Evolutionary conservation across 78 protist genomes (phyloP), one percentile per base, ranked within the genome.

Genomic region (Creolimax fragrantissima): DNA sequence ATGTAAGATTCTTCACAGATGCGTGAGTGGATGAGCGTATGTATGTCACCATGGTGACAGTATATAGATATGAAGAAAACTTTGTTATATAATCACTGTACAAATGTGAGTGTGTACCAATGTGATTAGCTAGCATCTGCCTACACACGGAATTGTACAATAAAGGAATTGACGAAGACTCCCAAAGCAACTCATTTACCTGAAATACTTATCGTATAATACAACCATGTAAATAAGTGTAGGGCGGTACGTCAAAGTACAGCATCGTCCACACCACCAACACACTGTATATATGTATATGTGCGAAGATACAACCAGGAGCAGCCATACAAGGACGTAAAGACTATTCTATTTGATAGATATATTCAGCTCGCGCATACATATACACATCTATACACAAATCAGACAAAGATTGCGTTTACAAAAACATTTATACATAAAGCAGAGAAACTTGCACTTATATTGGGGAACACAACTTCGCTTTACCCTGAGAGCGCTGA

Each of bases 401-500:
- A 35, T n/a, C n/a, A n/a, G n/a, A n/a, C n/a, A n/a, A n/a, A n/a
- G n/a, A n/a, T n/a, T n/a, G n/a, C n/a, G 44, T 32, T 39, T 4
- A n/a, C 43, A 35, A 24, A 2, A 11, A 35, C 6, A 85, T 5
- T 35, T 85, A 36, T 35, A 45, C 44, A 35, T 17, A 45, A 24
- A 35, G 42, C 43, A 85, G 2, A 37, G 7, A 81, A 4, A 5
- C 5, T 5, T 41, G 37, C 5, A 5, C 85, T 3, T 5, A 5
- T 5, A 89, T 35, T 5, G n/a, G 3, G 36, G 5, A 3, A 42
- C 4, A 4, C 85, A 90, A 35, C 43, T 4, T 42, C 39, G 36
- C 17, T 44, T 35, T 41, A 81, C 93, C 93, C 85, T 45, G 37
- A 93, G 81, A 5, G 94, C 35, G 35, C 2, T 2, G 41, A 85